Percentiles rank a stretch among this genome's conserved stretches.
phyloP scores from a whole-genome alignment of 495 filamentous ascomycete species.

The Hypoxylon crocopeplum region DNA sequence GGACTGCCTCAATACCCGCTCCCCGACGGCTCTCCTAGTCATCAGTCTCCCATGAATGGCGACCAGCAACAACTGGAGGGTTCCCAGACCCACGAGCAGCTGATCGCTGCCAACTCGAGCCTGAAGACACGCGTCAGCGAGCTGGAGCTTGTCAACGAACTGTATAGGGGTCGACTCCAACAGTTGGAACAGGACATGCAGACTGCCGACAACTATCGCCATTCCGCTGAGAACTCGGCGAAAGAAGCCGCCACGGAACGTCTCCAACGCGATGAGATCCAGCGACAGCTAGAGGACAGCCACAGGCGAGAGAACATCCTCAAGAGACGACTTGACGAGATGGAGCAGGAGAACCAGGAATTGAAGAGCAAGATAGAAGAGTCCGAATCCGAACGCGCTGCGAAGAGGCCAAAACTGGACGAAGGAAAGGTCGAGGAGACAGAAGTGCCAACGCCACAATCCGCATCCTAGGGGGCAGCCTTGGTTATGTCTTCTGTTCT shows the following conservation, averaged over 20 bases:
- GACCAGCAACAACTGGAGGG: conserved; percentile 74
- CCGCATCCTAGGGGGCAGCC: conserved; percentile 19
- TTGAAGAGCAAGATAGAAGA: conserved; percentile 47
- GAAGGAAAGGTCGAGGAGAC: conserved; percentile 37
- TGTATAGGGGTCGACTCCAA: conserved; percentile 86
- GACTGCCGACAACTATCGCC: conserved; percentile 46
- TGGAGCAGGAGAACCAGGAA: conserved; percentile 65
- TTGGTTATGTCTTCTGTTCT: neutral
- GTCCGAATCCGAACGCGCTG: conserved; percentile 43
- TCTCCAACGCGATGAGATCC: conserved; percentile 54
- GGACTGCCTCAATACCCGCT: conserved; percentile 51
- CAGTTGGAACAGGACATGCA: conserved; percentile 77
- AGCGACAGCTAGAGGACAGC: conserved; percentile 74
- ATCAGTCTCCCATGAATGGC: conserved; percentile 70
- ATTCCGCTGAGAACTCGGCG: conserved; percentile 50
- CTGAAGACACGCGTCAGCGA: conserved; percentile 92
- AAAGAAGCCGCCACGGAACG: conserved; percentile 46
- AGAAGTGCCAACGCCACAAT: conserved; percentile 38
- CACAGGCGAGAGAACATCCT: conserved; percentile 81
- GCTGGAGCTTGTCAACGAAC: conserved; percentile 92
- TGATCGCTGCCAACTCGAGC: conserved; percentile 76
- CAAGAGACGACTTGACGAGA: conserved; percentile 79
- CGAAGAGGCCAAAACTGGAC: conserved; percentile 47
- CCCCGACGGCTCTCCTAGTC: conserved; percentile 71
- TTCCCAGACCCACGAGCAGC: conserved; percentile 79